These are phyloP conservation scores for Blastobotrys proliferans DNA, from an alignment of 1,139 yeast species.

Conservation along the genomic window DNA sequence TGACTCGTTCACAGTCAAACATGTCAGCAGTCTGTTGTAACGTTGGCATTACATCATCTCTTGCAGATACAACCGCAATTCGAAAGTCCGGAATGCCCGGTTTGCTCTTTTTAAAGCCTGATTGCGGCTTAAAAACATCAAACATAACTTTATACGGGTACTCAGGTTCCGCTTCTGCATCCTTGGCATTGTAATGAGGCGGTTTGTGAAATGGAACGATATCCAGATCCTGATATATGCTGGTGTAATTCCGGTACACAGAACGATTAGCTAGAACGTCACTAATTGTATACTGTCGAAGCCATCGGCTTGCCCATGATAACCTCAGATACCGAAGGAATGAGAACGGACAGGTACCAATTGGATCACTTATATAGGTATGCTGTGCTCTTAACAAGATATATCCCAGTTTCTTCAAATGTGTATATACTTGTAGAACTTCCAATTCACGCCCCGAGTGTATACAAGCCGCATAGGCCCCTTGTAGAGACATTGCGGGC, in stretches of 20 bases:
- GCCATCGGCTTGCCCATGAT: background rate
- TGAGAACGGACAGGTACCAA: background rate
- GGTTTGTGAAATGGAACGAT: conserved; percentile 23
- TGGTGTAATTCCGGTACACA: conserved; percentile 11
- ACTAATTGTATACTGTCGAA: background rate
- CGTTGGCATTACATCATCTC: conserved; percentile 50
- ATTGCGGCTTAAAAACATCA: conserved; percentile 83
- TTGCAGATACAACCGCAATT: conserved; percentile 55
- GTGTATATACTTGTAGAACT: conserved; percentile 64
- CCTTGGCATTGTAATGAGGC: conserved; percentile 16
- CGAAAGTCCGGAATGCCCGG: conserved; percentile 79
- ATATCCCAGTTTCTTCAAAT: conserved; percentile 77
- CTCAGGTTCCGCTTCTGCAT: conserved; percentile 8
- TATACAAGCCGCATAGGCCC: conserved; percentile 55
- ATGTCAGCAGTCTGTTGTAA: conserved; percentile 35
- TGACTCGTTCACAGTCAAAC: conserved; percentile 31
- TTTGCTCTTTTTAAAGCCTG: conserved; percentile 60
- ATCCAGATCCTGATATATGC: conserved; percentile 23
- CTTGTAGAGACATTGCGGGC: conserved; percentile 57
- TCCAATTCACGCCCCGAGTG: conserved; percentile 47
- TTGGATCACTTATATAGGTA: background rate
- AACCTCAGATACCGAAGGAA: background rate
- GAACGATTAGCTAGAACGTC: background rate
- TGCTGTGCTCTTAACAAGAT: conserved; percentile 45
- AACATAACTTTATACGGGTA: conserved; percentile 38